Evolutionary conservation across 2,329 filamentous ascomycete species (phyloP), one percentile per base, ranked within the genome.

Genomic region (Aspergillus nomiae): DNA sequence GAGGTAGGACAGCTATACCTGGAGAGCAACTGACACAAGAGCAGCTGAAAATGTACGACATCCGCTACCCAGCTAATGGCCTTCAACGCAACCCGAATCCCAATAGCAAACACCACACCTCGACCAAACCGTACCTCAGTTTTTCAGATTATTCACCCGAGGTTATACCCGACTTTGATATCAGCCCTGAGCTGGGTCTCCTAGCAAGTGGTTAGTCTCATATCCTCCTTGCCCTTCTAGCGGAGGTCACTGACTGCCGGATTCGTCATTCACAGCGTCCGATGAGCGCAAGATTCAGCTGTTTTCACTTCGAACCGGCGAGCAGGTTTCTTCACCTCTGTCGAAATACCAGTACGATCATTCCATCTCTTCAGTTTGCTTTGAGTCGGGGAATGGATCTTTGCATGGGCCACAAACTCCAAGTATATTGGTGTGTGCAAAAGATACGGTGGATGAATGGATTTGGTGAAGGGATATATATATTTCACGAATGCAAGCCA

Each of bases 21-120:
- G 56, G 45, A 45, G 16, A 51, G n/a, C 16, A 21, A 12, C 36
- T 54, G 48, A 62, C 26, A 62, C 21, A 48, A 28, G 19, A 6
- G 43, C 64, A 80, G 78, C 69, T 80, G 24, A 71, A 74, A 65
- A 79, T 80, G 74, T 80, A 80, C 61, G 78, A 80, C 60, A 70
- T 80, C 32, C 77, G 78, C 26, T 79, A 71, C 60, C 67, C 74
- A 2, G 67, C 72, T 2, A 73, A 70, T 41, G 66, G 67, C 36
- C 63, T 73, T 7, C 66, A 76, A 53, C 64, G 60, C 26, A 70
- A 71, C 21, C 73, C 73, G 8, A 72, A 71, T 34, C 74, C 75
- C 24, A 71, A 71, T 26, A 62, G 61, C n/a, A 63, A 58, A 41
- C 59, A 60, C 9, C 73, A 76, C 53, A 71, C 68, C 14, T 73